A percentile compares a stretch with the other conserved stretches of the same genome.
Evolutionary conservation across 257 asterid genomes (phyloP).

Genomic region (Gardenia jasminoides): DNA sequence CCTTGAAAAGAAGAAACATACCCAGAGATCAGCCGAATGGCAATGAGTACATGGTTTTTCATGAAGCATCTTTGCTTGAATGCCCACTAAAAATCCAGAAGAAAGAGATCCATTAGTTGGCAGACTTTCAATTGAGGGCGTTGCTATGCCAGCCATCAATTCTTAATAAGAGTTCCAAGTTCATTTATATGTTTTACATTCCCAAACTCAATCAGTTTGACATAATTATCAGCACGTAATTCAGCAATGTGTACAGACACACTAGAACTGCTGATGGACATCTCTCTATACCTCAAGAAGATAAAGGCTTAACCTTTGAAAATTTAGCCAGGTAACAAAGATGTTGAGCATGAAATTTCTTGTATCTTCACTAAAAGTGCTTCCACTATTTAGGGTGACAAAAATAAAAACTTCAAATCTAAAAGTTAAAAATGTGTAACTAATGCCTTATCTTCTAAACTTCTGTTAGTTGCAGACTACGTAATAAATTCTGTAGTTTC

Average conservation of each 20-base stretch:
- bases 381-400: background rate
- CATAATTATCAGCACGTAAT: background rate
- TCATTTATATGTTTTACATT: background rate
- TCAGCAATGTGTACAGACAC: background rate
- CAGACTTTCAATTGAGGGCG: background rate
- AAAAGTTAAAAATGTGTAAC: background rate
- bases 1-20: constrained; percentile 18
- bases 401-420: background rate
- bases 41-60: constrained; percentile 70
- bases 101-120: background rate
- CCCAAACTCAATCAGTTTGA: background rate
- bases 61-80: constrained; percentile 71
- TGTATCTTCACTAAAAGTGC: background rate
- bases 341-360: background rate
- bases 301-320: background rate
- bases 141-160: background rate
- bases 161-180: background rate
- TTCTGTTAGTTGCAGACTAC: background rate
- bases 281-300: background rate
- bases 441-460: background rate
- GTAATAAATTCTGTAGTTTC: background rate
- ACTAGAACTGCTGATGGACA: background rate
- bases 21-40: constrained; percentile 69
- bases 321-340: background rate
- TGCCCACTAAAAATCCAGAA: constrained; percentile 62